Conservation (phyloP, 1,284 basidiomycete genomes). For the Retiboletus flavoniger region DNA sequence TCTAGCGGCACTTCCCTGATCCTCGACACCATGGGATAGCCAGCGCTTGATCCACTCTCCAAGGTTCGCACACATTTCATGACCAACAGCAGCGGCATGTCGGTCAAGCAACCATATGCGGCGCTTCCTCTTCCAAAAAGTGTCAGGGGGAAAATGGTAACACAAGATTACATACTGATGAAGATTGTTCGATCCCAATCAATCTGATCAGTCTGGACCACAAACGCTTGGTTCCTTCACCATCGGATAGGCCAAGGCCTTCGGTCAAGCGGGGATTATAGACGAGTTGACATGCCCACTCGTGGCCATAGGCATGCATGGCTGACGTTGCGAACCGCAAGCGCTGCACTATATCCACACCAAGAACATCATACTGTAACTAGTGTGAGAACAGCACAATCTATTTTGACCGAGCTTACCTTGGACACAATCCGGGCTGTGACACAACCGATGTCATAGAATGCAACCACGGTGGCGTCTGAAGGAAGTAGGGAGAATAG, state of each 20-base stretch:
- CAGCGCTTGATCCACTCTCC: constrained; percentile 30
- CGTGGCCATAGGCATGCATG: background rate
- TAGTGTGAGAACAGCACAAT: too few relatives aligned
- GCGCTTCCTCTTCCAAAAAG: background rate
- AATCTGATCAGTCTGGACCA: background rate
- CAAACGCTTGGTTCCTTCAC: background rate
- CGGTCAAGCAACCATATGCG: constrained; percentile 33
- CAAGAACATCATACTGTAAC: background rate
- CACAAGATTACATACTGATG: background rate
- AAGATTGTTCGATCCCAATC: background rate
- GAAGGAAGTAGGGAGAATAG: background rate
- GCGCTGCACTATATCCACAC: background rate
- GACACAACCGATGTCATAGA: background rate
- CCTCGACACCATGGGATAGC: constrained; percentile 25
- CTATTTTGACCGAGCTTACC: background rate
- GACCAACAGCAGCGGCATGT: constrained; percentile 22
- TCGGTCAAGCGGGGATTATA: background rate
- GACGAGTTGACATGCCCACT: background rate
- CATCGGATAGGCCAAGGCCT: background rate
- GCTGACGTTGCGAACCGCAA: background rate
- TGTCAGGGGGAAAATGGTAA: too few relatives aligned
- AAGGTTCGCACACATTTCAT: constrained; percentile 22
- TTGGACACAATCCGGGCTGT: background rate
- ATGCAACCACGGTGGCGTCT: background rate
- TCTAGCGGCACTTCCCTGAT: constrained; percentile 6